phyloP scores from a whole-genome alignment of 208 protist species.

The Crithidia sp. region DNA sequence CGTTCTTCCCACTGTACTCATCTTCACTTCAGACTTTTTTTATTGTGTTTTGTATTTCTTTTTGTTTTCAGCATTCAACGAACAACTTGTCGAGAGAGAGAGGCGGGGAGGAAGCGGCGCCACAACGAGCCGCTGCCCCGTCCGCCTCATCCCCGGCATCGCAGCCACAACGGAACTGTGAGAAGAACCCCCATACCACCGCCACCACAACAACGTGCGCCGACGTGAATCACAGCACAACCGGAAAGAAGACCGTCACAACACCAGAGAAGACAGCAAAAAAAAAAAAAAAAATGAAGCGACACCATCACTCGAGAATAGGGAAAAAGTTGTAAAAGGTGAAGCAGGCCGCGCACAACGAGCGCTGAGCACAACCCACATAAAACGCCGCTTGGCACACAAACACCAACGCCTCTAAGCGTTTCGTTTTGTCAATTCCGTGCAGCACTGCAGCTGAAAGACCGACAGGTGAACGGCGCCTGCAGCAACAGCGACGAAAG shows the following conservation, averaged over 20 bases:
- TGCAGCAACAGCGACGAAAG: too few species aligned
- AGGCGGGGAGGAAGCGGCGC: not conserved
- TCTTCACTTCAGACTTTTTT: not conserved
- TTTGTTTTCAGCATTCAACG: not conserved
- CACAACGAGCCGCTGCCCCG: not conserved
- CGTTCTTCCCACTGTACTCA: too few species aligned
- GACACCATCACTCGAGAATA: not conserved
- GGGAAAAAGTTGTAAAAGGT: too few species aligned
- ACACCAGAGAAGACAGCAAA: constrained; percentile 1
- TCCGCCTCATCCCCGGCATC: not conserved
- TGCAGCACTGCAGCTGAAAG: too few species aligned
- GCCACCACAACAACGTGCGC: not conserved
- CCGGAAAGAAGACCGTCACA: constrained; percentile 21
- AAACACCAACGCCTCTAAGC: too few species aligned
- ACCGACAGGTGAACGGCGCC: too few species aligned
- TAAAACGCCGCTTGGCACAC: too few species aligned
- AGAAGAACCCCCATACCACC: not conserved
- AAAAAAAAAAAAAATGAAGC: not conserved
- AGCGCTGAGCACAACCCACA: too few species aligned
- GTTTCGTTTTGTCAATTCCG: too few species aligned
- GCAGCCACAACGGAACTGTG: constrained; percentile 16
- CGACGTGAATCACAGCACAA: not conserved
- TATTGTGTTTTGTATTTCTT: not conserved
- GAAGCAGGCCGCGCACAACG: too few species aligned
- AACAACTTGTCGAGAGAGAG: not conserved